Evolutionary conservation across 73 alveolate genomes (phyloP).

Genomic region (Paraurostyla sp.): DNA sequence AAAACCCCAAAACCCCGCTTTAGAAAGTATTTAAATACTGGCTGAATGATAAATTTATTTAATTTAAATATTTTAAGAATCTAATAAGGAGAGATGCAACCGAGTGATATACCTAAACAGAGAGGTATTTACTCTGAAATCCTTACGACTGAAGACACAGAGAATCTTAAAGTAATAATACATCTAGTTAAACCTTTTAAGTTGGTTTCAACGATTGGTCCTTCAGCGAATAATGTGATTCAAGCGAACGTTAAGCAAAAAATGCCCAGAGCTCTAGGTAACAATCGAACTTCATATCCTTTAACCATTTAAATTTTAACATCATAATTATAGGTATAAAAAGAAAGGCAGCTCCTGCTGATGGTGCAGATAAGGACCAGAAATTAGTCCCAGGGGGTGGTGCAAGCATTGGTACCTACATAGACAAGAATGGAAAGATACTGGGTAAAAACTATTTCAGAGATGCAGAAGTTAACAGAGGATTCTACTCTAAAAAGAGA

Average conservation of each 20-base stretch:
- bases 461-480: slow-evolving; percentile 66
- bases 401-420: not conserved
- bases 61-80: slow-evolving; percentile 53
- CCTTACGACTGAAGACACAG: slow-evolving; percentile 79
- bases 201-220: slow-evolving; percentile 75
- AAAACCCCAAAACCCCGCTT: slow-evolving; percentile 11
- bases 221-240: slow-evolving; percentile 46
- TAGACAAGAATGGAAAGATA: slow-evolving; percentile 58
- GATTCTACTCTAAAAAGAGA: slow-evolving; percentile 75
- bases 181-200: not conserved
- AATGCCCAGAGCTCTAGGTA: slow-evolving; percentile 73
- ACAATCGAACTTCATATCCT: not conserved
- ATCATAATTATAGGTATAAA: not conserved
- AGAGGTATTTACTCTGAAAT: slow-evolving; percentile 84
- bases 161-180: slow-evolving; percentile 45
- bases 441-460: slow-evolving; percentile 73
- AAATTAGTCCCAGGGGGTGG: not conserved
- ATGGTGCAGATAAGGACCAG: not conserved
- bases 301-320: slow-evolving; percentile 7
- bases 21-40: slow-evolving; percentile 22
- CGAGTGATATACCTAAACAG: slow-evolving; percentile 72
- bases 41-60: slow-evolving; percentile 48
- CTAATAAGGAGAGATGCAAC: slow-evolving; percentile 47
- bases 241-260: slow-evolving; percentile 71
- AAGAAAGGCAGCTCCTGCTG: slow-evolving; percentile 1